phyloP scores from a whole-genome alignment of 805 yeast genomes.

The Candida sithepensis region DNA sequence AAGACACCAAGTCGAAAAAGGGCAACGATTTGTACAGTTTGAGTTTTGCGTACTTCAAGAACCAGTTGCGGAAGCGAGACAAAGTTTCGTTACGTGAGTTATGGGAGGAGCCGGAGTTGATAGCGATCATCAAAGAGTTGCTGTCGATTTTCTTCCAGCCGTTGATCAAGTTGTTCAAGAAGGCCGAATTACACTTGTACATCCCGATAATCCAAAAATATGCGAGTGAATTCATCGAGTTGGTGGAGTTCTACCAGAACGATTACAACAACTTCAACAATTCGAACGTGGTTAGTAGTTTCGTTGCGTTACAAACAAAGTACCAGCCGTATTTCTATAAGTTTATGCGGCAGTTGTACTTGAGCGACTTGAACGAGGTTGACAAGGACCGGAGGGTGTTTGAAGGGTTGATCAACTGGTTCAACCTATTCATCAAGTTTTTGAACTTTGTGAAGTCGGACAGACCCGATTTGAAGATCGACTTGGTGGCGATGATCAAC shows the following conservation, averaged over 20 bases:
- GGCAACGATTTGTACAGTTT: slow-evolving; percentile 43
- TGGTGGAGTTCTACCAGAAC: slow-evolving; percentile 47
- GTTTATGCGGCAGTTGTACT: slow-evolving; percentile 78
- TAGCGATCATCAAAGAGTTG: slow-evolving; percentile 69
- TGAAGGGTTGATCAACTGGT: slow-evolving; percentile 70
- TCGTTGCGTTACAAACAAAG: slow-evolving; percentile 61
- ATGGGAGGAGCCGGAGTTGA: slow-evolving; percentile 83
- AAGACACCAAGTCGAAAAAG: background rate
- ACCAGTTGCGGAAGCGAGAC: slow-evolving; percentile 67
- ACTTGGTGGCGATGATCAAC: slow-evolving; percentile 37
- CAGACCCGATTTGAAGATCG: slow-evolving; percentile 39
- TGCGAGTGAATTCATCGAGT: slow-evolving; percentile 58
- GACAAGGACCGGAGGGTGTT: slow-evolving; percentile 44
- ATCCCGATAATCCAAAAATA: slow-evolving; percentile 62
- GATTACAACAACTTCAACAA: slow-evolving; percentile 38
- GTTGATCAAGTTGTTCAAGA: slow-evolving; percentile 60
- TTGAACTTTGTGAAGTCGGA: slow-evolving; percentile 56
- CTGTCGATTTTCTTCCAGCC: slow-evolving; percentile 74
- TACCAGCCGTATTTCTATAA: slow-evolving; percentile 71
- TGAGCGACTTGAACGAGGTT: slow-evolving; percentile 55
- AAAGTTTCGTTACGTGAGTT: slow-evolving; percentile 69
- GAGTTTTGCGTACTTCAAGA: slow-evolving; percentile 58
- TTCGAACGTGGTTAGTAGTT: slow-evolving; percentile 62
- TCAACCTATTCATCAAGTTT: slow-evolving; percentile 59
- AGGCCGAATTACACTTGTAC: slow-evolving; percentile 63